phyloP scores from a whole-genome alignment of 805 yeast genomes.

The Lipomyces japonicus region DNA sequence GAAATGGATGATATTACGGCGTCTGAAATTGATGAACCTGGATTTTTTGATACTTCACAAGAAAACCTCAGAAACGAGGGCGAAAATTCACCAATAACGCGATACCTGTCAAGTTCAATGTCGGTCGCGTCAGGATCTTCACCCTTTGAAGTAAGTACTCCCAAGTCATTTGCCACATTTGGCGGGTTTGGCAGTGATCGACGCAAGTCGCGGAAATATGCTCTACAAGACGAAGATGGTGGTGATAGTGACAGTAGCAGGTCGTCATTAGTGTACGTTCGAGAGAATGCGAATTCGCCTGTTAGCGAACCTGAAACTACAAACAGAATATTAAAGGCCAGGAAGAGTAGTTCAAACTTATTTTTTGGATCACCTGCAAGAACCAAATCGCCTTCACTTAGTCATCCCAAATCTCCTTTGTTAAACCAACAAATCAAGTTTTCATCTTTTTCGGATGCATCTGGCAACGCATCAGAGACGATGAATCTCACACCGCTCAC shows the following conservation, averaged over 20 bases:
- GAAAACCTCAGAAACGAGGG: conserved; percentile 31
- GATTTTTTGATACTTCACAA: conserved; percentile 15
- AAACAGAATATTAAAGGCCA: not conserved
- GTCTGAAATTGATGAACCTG: conserved; percentile 25
- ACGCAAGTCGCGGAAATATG: conserved; percentile 13
- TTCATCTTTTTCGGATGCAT: not conserved
- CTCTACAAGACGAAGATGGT: conserved; percentile 21
- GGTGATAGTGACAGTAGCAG: conserved; percentile 28
- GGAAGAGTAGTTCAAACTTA: conserved; percentile 19
- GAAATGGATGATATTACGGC: conserved; percentile 26
- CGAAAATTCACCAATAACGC: conserved; percentile 15
- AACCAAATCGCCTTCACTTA: conserved; percentile 23
- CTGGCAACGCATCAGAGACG: not conserved
- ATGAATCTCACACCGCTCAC: conserved; percentile 47
- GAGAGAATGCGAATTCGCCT: conserved; percentile 28
- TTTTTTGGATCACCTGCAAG: conserved; percentile 28
- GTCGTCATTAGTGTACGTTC: conserved; percentile 18
- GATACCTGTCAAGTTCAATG: conserved; percentile 11
- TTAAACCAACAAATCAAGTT: conserved; percentile 11
- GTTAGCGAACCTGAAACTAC: conserved; percentile 22
- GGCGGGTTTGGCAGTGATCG: too few relatives aligned
- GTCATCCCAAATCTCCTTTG: conserved; percentile 20
- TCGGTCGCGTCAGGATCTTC: conserved; percentile 25
- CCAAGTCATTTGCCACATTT: conserved; percentile 7
- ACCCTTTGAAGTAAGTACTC: conserved; percentile 13